These are phyloP conservation scores for Penicillium rolfsii DNA, from an alignment of 2,329 filamentous ascomycete species.

Conservation along the genomic window DNA sequence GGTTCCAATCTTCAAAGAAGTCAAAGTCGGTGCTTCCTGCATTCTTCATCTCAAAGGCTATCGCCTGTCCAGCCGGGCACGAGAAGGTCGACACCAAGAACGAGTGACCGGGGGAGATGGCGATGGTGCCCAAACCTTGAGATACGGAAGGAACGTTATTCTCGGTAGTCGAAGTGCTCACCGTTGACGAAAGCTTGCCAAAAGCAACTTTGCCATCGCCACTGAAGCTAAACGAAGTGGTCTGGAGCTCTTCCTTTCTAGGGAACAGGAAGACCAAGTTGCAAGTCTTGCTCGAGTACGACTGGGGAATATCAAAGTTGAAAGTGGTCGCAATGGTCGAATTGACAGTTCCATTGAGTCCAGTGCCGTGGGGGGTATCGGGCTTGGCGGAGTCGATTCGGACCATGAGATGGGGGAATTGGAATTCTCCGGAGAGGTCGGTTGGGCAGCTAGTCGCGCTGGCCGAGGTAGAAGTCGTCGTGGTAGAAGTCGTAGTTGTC, in stretches of 20 bases:
- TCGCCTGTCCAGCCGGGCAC: constrained; percentile 57
- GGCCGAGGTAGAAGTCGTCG: constrained; percentile 7
- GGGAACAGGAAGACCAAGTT: constrained; percentile 69
- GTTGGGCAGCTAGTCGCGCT: constrained; percentile 46
- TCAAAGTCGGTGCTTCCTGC: constrained; percentile 56
- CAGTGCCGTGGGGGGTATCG: constrained; percentile 56
- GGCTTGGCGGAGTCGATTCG: constrained; percentile 61
- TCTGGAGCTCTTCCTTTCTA: constrained; percentile 57
- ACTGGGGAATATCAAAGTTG: constrained; percentile 67
- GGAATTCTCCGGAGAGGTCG: constrained; percentile 52
- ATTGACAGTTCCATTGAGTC: constrained; percentile 60
- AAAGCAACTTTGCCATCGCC: constrained; percentile 59
- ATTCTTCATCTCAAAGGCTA: constrained; percentile 57
- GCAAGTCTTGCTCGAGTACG: constrained; percentile 63
- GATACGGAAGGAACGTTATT: constrained; percentile 54
- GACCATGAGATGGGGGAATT: constrained; percentile 66
- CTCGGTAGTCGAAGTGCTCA: constrained; percentile 56
- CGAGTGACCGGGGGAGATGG: constrained; percentile 57
- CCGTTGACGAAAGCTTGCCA: constrained; percentile 51
- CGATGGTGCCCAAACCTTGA: constrained; percentile 48
- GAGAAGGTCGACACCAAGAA: constrained; percentile 57
- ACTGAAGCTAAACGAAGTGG: constrained; percentile 60
- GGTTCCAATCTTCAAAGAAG: constrained; percentile 69
- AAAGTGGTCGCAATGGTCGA: constrained; percentile 61
- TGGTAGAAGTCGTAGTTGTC: neutral